Percentiles rank a stretch among this genome's conserved stretches.
These are phyloP conservation scores for Thalassiosira exigua DNA, from an alignment of 352 stramenopile genomes.

Conservation along the genomic window DNA sequence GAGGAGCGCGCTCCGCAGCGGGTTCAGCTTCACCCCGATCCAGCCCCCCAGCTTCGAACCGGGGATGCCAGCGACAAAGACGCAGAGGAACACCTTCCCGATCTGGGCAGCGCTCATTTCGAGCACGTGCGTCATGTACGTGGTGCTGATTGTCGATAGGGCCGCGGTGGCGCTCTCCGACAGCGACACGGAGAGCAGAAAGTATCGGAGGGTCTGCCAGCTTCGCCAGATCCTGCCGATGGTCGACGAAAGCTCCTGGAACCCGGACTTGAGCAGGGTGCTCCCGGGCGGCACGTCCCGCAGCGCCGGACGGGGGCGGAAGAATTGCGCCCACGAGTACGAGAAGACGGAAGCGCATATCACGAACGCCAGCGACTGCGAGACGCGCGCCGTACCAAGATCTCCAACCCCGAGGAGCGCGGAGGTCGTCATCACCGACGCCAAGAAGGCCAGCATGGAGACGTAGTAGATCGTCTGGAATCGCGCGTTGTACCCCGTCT, in stretches of 20 bases:
- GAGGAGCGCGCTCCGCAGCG: slow-evolving; percentile 55
- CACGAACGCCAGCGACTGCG: slow-evolving; percentile 57
- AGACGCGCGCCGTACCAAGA: slow-evolving; percentile 55
- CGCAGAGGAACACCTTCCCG: slow-evolving; percentile 68
- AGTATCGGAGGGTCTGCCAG: slow-evolving; percentile 63
- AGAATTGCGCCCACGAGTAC: slow-evolving; percentile 59
- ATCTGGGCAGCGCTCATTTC: slow-evolving; percentile 62
- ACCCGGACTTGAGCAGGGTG: slow-evolving; percentile 59
- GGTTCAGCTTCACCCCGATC: slow-evolving; percentile 49
- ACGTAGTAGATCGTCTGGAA: slow-evolving; percentile 53
- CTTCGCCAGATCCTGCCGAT: slow-evolving; percentile 43
- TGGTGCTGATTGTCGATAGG: slow-evolving; percentile 66
- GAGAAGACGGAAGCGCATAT: slow-evolving; percentile 53
- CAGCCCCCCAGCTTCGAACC: slow-evolving; percentile 58
- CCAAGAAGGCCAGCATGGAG: slow-evolving; percentile 50
- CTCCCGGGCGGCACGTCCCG: slow-evolving; percentile 36
- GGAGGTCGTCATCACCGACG: slow-evolving; percentile 42
- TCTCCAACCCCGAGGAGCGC: slow-evolving; percentile 37
- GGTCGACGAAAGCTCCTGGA: slow-evolving; percentile 72
- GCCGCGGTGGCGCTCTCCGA: slow-evolving; percentile 65
- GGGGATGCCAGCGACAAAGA: slow-evolving; percentile 70
- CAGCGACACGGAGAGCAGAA: slow-evolving; percentile 62
- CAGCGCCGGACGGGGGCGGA: slow-evolving; percentile 55
- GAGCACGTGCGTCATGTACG: slow-evolving; percentile 73
- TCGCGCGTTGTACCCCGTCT: slow-evolving; percentile 58